These are phyloP conservation scores for Agrocybe praecox DNA, from an alignment of 768 basidiomycete species.

Conservation along the genomic window DNA sequence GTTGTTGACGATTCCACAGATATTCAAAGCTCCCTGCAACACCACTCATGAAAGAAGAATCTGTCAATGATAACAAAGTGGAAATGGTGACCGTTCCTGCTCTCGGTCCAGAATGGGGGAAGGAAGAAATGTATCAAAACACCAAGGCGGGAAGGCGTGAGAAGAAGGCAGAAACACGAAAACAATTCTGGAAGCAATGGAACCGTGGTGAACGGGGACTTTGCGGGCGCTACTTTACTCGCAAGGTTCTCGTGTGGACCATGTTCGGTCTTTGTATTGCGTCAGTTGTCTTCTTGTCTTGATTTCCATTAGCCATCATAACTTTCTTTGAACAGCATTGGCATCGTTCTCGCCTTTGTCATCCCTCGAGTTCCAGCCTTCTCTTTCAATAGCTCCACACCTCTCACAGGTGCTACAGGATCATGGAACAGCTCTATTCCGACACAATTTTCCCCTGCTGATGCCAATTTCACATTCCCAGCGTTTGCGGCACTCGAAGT, in stretches of 20 bases:
- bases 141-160: conserved; percentile 72
- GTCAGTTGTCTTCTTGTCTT: conserved; percentile 37
- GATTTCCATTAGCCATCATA: conserved; percentile 6
- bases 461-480: conserved; percentile 91
- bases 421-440: conserved; percentile 58
- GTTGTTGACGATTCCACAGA: conserved; percentile 12
- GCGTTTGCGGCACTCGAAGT: conserved; percentile 75
- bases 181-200: conserved; percentile 72
- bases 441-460: conserved; percentile 68
- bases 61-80: conserved; percentile 51
- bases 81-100: conserved; percentile 94
- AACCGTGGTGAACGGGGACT: conserved; percentile 78
- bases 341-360: conserved; percentile 72
- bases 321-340: conserved; percentile 47
- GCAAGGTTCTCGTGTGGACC: conserved; percentile 69
- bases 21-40: conserved; percentile 44
- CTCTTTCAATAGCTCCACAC: conserved; percentile 56
- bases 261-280: conserved; percentile 60
- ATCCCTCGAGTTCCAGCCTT: conserved; percentile 84
- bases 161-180: conserved; percentile 53
- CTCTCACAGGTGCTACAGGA: conserved; percentile 63
- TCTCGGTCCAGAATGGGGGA: conserved; percentile 88
- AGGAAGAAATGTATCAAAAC: conserved; percentile 75
- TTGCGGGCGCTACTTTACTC: conserved; percentile 80
- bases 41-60: conserved; percentile 43